Base-by-base conservation (phyloP, 108 stramenopile genomes). In the Nitzschia putrida region DNA sequence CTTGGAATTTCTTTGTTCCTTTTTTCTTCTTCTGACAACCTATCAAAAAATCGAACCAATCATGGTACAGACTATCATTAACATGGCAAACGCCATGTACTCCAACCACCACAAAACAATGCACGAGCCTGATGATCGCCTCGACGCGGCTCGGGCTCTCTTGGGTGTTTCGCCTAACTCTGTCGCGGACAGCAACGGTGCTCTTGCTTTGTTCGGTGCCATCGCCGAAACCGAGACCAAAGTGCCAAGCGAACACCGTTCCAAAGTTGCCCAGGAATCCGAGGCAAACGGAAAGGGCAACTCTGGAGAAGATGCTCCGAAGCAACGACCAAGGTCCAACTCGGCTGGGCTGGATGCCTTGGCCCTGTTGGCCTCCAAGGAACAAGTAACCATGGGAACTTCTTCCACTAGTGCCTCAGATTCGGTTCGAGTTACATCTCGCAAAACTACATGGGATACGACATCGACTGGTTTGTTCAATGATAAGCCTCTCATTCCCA, bases 321-420 rank as follows among this genome's bases (percentile, higher is more conserved):
- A 34, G 1, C 60, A 56, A 8, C 60, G 64, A 13, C 23, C 40
- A 6, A 50, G 69, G 8, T 74, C 71, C 5, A 61, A 72, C 55
- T 71, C 72, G 13, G 68, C 64, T 14, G 85, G 78, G 7, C 72
- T 86, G 20, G 81, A 86, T 39, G 85, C 85, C 12, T 53, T 86
- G 56, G 85, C 85, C 22, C 56, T 66, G 11, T 45, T 83, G 12
- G 85, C 85, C 14, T 72, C 83, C 39, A 47, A 64, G 43, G 77
- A 83, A 57, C 70, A 72, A 45, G 66, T 65, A 11, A 69, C 39
- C 12, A 52, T 67, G 53, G 26, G 22, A 21, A 11, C 8, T 21
- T 41, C 64, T 47, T 53, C 58, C 7, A 66, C 40, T 21, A 26
- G 43, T 18, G 11, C 53, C 11, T n/a, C 68, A 4, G 57, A 43